Evolutionary conservation across 345 rosid species (phyloP).

Genomic region (Gossypium arboreum): DNA sequence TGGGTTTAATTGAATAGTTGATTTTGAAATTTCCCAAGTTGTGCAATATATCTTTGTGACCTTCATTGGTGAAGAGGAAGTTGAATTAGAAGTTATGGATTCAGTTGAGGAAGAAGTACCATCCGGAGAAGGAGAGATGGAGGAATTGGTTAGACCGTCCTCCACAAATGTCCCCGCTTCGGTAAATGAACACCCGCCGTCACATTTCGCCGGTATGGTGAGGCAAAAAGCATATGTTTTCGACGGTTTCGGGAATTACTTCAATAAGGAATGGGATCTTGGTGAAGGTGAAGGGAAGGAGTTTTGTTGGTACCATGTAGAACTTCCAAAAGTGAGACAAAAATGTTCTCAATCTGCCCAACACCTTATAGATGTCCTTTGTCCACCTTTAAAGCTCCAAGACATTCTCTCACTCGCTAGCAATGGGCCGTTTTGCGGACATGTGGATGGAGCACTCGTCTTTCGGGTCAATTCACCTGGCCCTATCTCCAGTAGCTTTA

Average conservation of each 20-base stretch:
- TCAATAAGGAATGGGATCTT: constrained; percentile 79
- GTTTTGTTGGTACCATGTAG: constrained; percentile 97
- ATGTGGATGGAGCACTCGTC: constrained; percentile 88
- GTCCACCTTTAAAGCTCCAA: constrained; percentile 94
- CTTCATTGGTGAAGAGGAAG: not conserved
- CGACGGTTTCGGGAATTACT: constrained; percentile 71
- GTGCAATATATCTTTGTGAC: not conserved
- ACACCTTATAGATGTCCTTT: constrained; percentile 79
- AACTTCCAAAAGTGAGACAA: constrained; percentile 79
- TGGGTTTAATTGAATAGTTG: constrained; percentile 8
- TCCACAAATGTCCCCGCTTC: constrained; percentile 21
- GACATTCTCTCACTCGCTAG: constrained; percentile 92
- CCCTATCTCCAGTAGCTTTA: constrained; percentile 66
- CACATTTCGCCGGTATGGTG: constrained; percentile 58
- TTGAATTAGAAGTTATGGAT: constrained; percentile 39
- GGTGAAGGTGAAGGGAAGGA: constrained; percentile 62
- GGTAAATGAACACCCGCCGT: constrained; percentile 15
- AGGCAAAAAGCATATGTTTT: constrained; percentile 80
- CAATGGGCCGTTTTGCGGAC: constrained; percentile 88
- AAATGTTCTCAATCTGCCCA: constrained; percentile 79
- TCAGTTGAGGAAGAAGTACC: constrained; percentile 36
- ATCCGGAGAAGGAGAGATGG: constrained; percentile 40
- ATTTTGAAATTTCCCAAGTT: not conserved
- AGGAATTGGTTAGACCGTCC: constrained; percentile 45
- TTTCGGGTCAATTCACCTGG: constrained; percentile 97